Conservation (phyloP, 163 green algal genomes). For the Scenedesmus sp. region DNA sequence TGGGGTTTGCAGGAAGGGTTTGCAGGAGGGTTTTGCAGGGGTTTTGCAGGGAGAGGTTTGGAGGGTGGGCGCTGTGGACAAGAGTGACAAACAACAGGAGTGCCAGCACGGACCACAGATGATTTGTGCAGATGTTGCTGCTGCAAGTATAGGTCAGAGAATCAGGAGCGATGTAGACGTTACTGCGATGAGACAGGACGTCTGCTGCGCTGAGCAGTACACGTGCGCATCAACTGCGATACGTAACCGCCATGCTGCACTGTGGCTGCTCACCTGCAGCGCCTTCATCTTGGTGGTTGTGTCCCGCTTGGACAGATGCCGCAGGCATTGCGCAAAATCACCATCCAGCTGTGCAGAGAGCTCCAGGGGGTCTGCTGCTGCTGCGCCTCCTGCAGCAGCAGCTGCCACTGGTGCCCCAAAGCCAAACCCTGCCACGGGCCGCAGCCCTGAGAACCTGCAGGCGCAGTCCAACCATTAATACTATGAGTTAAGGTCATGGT, state of each 20-base stretch:
- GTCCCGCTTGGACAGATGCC: constrained; percentile 86
- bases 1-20: background rate
- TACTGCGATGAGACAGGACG: background rate
- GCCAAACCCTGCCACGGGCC: constrained; percentile 48
- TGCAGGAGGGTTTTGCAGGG: background rate
- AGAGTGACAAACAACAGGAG: too few relatives aligned
- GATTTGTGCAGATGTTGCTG: too few relatives aligned
- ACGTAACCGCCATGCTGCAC: background rate
- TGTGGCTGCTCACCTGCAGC: constrained; percentile 70
- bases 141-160: too few relatives aligned
- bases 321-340: constrained; percentile 80
- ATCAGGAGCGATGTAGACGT: too few relatives aligned
- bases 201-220: background rate
- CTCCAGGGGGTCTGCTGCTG: constrained; percentile 15
- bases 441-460: constrained; percentile 39
- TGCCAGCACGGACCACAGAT: too few relatives aligned
- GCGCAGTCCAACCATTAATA: background rate
- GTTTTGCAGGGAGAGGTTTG: too few relatives aligned
- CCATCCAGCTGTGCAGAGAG: constrained; percentile 58
- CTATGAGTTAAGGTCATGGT: background rate
- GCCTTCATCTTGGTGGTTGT: constrained; percentile 88
- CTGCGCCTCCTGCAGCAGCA: constrained; percentile 3
- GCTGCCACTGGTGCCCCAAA: constrained; percentile 34
- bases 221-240: background rate
- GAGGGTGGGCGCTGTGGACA: too few relatives aligned